Base-by-base conservation (phyloP, 768 basidiomycete species). In the Tulasnella calospora region DNA sequence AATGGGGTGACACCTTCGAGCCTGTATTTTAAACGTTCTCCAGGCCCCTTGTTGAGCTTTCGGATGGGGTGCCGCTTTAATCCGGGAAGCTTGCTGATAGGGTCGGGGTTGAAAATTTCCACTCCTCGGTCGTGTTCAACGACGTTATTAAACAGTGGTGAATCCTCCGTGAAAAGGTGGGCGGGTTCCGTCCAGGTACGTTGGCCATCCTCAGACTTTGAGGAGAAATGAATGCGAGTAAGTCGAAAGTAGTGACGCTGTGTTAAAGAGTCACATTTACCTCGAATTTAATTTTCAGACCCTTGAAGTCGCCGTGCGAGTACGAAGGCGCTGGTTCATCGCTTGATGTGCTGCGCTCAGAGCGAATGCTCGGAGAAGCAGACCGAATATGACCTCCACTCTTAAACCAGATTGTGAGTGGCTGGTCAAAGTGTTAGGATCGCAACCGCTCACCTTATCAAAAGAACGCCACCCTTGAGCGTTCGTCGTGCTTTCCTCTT, bases 151-250 rank as follows among this genome's bases (percentile, higher is more conserved):
- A 72, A 72, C 13, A 72, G 23, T 15, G 36, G 38, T 8, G 71
- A 72, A 40, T 72, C 71, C 27, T 72, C 71, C 36, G 71, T 46
- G 36, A 72, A 72, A 3, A 72, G n/a, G 38, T 10, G n/a, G 9
- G 71, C 44, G 23, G 44, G 36, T 46, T 72, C 71, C 17, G n/a
- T 23, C 71, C 71, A 72, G 38, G 44, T 72, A 19, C 44, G 30
- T 35, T 46, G 36, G 36, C 71, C 71, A 46, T 72, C 71, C 21
- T 72, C 71, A 40, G 71, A 72, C 71, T 72, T 36, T 15, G 13
- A 17, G 44, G 19, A 72, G 71, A 67, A 9, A 4, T 7, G 51
- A 41, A 41, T 41, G 41, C 3, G 21, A 0, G 1, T 21, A 0
- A 23, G 21, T 51, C 6, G 7, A 7, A 21, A n/a, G 5, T n/a